Evolutionary conservation across 2,329 filamentous ascomycete genomes (phyloP).

Genomic region (Furcasterigmium sp.): DNA sequence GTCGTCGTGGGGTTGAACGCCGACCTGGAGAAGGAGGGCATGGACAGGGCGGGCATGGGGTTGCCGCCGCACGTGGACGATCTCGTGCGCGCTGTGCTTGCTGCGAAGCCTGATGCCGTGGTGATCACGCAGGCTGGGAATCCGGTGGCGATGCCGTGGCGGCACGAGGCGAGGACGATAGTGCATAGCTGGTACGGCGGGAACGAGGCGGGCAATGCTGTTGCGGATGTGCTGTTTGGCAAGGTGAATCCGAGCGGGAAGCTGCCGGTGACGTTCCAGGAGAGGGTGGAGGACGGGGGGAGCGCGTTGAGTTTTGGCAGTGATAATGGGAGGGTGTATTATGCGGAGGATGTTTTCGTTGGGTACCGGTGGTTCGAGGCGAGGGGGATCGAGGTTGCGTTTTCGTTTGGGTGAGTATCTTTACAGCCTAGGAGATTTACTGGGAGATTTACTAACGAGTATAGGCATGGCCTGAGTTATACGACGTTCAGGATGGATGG

Average conservation of each 20-base stretch:
- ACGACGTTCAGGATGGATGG: slow-evolving; percentile 45
- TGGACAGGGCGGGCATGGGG: not conserved
- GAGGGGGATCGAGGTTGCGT: slow-evolving; percentile 1
- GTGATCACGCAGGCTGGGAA: slow-evolving; percentile 2
- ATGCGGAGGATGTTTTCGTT: slow-evolving; percentile 4
- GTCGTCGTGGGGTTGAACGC: slow-evolving; percentile 49
- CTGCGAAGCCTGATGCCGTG: not conserved
- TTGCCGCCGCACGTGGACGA: not conserved
- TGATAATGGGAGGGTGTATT: slow-evolving; percentile 2
- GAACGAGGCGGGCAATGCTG: slow-evolving; percentile 5
- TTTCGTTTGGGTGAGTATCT: slow-evolving; percentile 5
- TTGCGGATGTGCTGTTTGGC: slow-evolving; percentile 7
- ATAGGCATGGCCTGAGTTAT: slow-evolving; percentile 50
- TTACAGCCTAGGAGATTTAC: not conserved
- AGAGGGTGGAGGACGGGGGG: slow-evolving; percentile 2
- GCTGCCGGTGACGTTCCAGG: slow-evolving; percentile 7
- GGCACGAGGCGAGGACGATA: not conserved
- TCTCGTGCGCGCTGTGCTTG: not conserved
- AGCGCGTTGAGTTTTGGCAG: slow-evolving; percentile 4
- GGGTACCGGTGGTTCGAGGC: slow-evolving; percentile 5
- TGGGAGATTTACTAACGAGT: not conserved
- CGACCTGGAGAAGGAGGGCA: slow-evolving; percentile 1
- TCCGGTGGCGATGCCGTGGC: slow-evolving; percentile 3
- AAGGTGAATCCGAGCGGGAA: slow-evolving; percentile 8
- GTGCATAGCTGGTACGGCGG: slow-evolving; percentile 9